Percentiles rank a stretch among this genome's conserved stretches.
Conservation (phyloP, 495 filamentous ascomycete species). For the Halenospora varia region DNA sequence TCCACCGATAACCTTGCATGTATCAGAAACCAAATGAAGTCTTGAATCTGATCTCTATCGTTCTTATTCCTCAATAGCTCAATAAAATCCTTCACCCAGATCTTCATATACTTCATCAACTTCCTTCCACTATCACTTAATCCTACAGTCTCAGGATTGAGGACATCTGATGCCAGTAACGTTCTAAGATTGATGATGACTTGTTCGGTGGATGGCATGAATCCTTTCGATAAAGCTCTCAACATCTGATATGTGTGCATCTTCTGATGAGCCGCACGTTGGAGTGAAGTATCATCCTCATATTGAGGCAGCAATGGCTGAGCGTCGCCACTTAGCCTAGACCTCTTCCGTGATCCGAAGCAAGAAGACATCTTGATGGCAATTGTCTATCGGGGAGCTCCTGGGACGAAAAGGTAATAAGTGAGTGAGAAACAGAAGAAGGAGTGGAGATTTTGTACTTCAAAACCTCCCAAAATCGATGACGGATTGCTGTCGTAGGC, state of each 20-base stretch:
- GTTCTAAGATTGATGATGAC: conserved; percentile 75
- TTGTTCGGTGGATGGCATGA: conserved; percentile 90
- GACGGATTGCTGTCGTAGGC: conserved; percentile 3
- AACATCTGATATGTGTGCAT: conserved; percentile 91
- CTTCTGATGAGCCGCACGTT: conserved; percentile 76
- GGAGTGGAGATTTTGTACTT: background rate
- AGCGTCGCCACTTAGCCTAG: conserved; percentile 41
- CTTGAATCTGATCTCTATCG: conserved; percentile 77
- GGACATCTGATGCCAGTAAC: conserved; percentile 68
- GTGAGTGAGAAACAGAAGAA: background rate
- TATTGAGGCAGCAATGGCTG: conserved; percentile 83
- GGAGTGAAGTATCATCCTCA: conserved; percentile 73
- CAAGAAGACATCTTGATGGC: conserved; percentile 28
- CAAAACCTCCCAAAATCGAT: conserved; percentile 6
- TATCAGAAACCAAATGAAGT: conserved; percentile 82
- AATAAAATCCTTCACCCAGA: conserved; percentile 71
- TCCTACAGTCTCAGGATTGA: conserved; percentile 71
- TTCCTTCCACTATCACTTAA: conserved; percentile 73
- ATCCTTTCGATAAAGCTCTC: conserved; percentile 77
- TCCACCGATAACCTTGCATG: conserved; percentile 70
- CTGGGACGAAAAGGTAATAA: background rate
- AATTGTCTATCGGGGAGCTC: background rate
- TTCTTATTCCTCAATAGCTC: conserved; percentile 80
- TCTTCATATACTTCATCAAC: conserved; percentile 65
- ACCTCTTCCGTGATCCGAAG: conserved; percentile 33